Conservation (phyloP, 805 yeast genomes). For the Saccharomycopsis malanga region DNA sequence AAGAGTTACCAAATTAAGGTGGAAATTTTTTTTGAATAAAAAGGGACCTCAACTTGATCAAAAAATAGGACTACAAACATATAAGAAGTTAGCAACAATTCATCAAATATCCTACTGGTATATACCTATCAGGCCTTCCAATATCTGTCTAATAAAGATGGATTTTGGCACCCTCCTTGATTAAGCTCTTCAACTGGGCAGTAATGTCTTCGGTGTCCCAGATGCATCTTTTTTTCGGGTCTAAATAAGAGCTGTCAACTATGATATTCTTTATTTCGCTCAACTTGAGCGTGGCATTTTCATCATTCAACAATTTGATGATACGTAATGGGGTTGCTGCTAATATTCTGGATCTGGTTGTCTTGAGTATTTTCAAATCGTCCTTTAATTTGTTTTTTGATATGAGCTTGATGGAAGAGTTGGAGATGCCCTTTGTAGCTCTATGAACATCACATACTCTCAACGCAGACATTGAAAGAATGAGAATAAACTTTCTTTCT, state of each 20-base stretch:
- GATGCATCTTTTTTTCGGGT: constrained; percentile 50
- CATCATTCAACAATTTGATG: constrained; percentile 38
- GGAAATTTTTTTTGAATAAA: no score
- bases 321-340: constrained; percentile 62
- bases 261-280: constrained; percentile 44
- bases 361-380: constrained; percentile 37
- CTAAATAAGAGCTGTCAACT: constrained; percentile 55
- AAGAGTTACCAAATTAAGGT: no score
- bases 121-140: no score
- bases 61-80: no score
- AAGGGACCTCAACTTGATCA: no score
- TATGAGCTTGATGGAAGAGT: constrained; percentile 59
- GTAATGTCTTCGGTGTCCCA: constrained; percentile 50
- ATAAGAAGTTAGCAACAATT: no score
- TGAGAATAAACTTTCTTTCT: constrained; percentile 25
- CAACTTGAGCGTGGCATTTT: constrained; percentile 34
- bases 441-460: constrained; percentile 83
- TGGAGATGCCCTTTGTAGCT: constrained; percentile 43
- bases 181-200: constrained; percentile 34
- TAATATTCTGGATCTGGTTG: constrained; percentile 43
- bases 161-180: constrained; percentile 40
- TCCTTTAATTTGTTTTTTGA: constrained; percentile 65
- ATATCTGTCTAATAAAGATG: constrained; percentile 44
- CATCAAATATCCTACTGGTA: no score
- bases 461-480: constrained; percentile 68